Evolutionary conservation across 169 alveolate genomes (phyloP), one percentile per base, ranked within the genome.

Genomic region (Plasmodium gallinaceum): DNA sequence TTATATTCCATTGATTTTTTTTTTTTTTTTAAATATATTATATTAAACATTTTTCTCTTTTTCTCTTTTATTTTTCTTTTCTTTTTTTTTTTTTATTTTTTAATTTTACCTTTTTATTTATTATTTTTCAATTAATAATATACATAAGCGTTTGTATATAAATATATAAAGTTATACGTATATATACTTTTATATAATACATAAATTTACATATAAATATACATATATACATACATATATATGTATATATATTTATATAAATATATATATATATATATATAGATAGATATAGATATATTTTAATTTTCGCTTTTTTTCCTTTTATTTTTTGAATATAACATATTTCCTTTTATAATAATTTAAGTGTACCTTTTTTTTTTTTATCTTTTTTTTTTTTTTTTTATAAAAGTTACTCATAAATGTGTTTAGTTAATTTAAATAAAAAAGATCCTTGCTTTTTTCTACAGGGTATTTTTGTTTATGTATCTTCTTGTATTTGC

Each of bases 231-330:
- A 22, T 42, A 39, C 24, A 60, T 24, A 60, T 70, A 60, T 69
- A 69, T 32, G 26, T 69, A 18, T 45, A 37, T 69, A 37, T 32
- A 32, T 43, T 52, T n/a, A n/a, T 68, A 12, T 51, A 32, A 7
- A 7, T 48, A 48, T 48, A 5, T 48, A 48, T 48, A 48, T 48
- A 48, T 48, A 48, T 48, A 48, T 48, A 48, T 48, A 48, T 48
- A 48, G 1, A 32, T 32, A 32, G 39, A 4, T 32, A 32, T 32
- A 32, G n/a, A n/a, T n/a, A n/a, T n/a, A n/a, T n/a, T n/a, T n/a
- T n/a, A n/a, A 45, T 70, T 70, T 48, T 70, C 80, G 48, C 45
- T 48, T 71, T 71, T 32, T 26, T n/a, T 48, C 14, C 52, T 71
- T 71, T 52, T 24, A 46, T 48, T 71, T 46, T 24, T 32, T 48